Conservation (phyloP, 2,329 filamentous ascomycete genomes). For the Xylariaceae sp. region DNA sequence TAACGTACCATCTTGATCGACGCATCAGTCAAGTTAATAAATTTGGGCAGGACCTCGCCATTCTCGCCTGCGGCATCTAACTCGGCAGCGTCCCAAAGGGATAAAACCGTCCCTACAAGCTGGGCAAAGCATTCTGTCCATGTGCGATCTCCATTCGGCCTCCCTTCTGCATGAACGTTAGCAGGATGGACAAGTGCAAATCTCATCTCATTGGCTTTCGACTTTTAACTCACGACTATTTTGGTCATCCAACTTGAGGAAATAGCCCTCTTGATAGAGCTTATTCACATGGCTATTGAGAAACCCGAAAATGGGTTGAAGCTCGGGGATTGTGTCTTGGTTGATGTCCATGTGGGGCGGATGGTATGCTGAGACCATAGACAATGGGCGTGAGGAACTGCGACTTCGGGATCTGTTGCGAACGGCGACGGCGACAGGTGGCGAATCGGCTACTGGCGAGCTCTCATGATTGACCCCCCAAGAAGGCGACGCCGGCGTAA, state of each 20-base stretch:
- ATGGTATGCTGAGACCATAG: constrained; percentile 80
- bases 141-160: constrained; percentile 75
- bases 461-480: constrained; percentile 32
- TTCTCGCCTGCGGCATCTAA: constrained; percentile 81
- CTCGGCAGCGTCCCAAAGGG: constrained; percentile 90
- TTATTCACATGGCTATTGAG: constrained; percentile 95
- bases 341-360: constrained; percentile 80
- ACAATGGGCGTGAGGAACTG: constrained; percentile 64
- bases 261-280: constrained; percentile 96
- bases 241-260: constrained; percentile 91
- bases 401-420: constrained; percentile 35
- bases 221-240: constrained; percentile 66
- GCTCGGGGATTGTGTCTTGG: constrained; percentile 81
- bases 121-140: constrained; percentile 98
- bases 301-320: constrained; percentile 89
- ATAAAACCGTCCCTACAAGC: constrained; percentile 88
- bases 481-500: constrained; percentile 24
- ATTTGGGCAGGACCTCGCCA: constrained; percentile 80
- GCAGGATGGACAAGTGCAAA: neutral
- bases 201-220: neutral
- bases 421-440: constrained; percentile 31
- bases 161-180: constrained; percentile 59
- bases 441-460: constrained; percentile 39
- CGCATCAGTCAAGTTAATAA: constrained; percentile 95
- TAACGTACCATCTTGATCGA: constrained; percentile 87